These are phyloP conservation scores for Ichthyophthirius multifiliis DNA, from an alignment of 169 alveolate genomes.

Conservation along the genomic window DNA sequence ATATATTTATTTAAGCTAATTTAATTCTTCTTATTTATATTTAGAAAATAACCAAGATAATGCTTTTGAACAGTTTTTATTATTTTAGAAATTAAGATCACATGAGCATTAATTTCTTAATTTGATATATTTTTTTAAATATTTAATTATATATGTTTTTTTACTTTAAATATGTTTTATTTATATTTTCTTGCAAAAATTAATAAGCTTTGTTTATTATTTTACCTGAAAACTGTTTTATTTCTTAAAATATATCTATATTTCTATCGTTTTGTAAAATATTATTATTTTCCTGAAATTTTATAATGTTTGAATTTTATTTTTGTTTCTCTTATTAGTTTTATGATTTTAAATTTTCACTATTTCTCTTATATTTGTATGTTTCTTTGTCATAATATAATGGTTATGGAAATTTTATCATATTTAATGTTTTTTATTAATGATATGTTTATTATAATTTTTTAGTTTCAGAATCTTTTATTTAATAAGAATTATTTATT, in stretches of 20 bases:
- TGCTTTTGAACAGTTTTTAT: not conserved
- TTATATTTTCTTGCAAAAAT: not conserved
- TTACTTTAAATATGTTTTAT: too few relatives aligned
- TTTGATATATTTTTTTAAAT: too few relatives aligned
- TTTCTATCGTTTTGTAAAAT: too few relatives aligned
- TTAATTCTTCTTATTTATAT: not conserved
- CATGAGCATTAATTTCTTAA: not conserved
- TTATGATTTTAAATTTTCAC: not conserved
- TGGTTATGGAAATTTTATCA: slow-evolving; percentile 2
- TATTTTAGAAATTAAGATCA: slow-evolving; percentile 9
- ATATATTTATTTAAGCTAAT: not conserved
- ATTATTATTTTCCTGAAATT: too few relatives aligned
- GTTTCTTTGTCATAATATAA: not conserved
- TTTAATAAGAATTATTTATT: too few relatives aligned
- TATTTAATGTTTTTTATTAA: too few relatives aligned
- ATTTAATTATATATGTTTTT: too few relatives aligned
- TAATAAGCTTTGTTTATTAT: not conserved
- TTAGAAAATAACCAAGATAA: not conserved
- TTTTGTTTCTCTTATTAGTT: not conserved
- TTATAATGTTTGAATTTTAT: not conserved
- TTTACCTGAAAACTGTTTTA: not conserved
- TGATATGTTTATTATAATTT: too few relatives aligned
- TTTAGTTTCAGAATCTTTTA: too few relatives aligned
- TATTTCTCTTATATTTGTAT: not conserved
- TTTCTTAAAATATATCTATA: not conserved